These are phyloP conservation scores for Plasmodium inui DNA, from an alignment of 169 alveolate genomes.

Conservation along the genomic window DNA sequence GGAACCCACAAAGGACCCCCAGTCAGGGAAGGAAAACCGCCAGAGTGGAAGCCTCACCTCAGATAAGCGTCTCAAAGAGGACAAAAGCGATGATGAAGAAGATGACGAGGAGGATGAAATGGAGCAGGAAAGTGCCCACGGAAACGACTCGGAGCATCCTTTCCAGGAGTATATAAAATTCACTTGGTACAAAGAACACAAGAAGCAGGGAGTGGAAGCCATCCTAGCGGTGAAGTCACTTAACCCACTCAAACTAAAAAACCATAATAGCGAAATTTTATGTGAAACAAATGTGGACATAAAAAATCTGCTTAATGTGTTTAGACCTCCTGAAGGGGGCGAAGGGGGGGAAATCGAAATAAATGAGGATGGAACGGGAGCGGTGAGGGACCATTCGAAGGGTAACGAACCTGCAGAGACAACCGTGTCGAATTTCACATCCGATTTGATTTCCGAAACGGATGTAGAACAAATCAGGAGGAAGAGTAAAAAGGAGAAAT, in stretches of 20 bases:
- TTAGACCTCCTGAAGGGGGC: not conserved
- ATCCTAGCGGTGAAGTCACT: slow-evolving; percentile 37
- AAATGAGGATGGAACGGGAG: not conserved
- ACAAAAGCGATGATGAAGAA: not conserved
- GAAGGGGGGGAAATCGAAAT: not conserved
- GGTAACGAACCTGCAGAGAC: not conserved
- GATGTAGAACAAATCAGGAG: not conserved
- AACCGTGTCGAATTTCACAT: not conserved
- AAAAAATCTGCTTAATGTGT: slow-evolving; percentile 9
- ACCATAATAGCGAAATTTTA: slow-evolving; percentile 17
- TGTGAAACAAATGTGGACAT: slow-evolving; percentile 49
- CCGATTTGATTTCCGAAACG: not conserved
- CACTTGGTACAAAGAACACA: slow-evolving; percentile 32
- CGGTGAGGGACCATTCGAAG: not conserved
- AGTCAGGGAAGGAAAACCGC: not conserved
- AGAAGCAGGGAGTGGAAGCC: not conserved
- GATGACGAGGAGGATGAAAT: not conserved
- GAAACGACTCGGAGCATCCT: not conserved
- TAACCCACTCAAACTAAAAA: slow-evolving; percentile 24
- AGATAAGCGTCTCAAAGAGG: not conserved
- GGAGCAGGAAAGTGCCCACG: not conserved
- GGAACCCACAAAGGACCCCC: not conserved
- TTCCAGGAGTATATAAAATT: slow-evolving; percentile 30
- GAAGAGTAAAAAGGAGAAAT: not conserved
- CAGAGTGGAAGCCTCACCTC: not conserved